These are phyloP conservation scores for Gossypium herbaceum DNA, from an alignment of 345 rosid genomes.

Conservation along the genomic window DNA sequence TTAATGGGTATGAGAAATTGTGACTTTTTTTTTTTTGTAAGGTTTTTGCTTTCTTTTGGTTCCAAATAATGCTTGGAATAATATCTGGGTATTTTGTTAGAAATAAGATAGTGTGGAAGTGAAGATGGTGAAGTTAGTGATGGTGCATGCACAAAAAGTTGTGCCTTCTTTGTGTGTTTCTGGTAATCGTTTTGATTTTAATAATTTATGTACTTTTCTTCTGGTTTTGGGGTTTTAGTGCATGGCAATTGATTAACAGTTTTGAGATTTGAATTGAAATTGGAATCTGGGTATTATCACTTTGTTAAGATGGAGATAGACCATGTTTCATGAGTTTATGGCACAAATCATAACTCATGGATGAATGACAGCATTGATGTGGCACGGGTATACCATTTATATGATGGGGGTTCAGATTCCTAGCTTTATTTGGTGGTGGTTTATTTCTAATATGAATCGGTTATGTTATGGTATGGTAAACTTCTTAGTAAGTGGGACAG, in stretches of 20 bases:
- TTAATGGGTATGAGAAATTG: slow-evolving; percentile 20
- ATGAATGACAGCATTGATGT: background rate
- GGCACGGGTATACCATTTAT: background rate
- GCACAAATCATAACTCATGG: background rate
- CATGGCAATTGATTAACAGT: background rate
- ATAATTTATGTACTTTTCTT: background rate
- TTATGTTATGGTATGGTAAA: background rate
- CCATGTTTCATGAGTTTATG: background rate
- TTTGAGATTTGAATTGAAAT: background rate
- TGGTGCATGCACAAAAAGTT: slow-evolving; percentile 4
- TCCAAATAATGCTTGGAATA: background rate
- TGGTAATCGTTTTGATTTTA: background rate
- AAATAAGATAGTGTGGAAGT: slow-evolving; percentile 1
- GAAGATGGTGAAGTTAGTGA: slow-evolving; percentile 7
- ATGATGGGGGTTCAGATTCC: background rate
- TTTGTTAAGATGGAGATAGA: background rate
- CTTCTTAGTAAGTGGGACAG: background rate
- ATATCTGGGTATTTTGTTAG: background rate
- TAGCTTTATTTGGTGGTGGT: background rate
- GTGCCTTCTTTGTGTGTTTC: background rate
- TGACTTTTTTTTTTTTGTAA: background rate
- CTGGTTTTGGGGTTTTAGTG: background rate
- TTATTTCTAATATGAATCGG: background rate
- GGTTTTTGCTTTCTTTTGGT: background rate
- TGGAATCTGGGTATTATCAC: background rate